Conservation (phyloP, 768 basidiomycete species). For the Pleurotus pulmonarius region DNA sequence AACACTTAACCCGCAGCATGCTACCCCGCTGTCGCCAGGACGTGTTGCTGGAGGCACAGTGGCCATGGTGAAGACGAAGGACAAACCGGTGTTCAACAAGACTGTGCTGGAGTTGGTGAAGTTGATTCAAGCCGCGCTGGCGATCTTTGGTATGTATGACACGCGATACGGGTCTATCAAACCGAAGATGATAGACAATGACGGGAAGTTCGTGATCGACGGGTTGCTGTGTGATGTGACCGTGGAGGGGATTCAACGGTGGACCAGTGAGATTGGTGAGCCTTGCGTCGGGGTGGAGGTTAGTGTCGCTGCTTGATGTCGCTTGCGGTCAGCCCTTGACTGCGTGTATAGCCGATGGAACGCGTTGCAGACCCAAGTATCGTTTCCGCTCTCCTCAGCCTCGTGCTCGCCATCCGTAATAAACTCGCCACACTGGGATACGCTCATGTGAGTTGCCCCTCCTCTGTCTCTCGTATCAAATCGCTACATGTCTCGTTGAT, state of each 20-base stretch:
- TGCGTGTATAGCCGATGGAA: conserved; percentile 54
- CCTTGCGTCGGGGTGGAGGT: conserved; percentile 61
- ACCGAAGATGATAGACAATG: not conserved
- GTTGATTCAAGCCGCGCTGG: conserved; percentile 66
- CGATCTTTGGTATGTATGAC: conserved; percentile 63
- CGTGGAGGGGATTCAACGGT: conserved; percentile 63
- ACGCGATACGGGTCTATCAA: not conserved
- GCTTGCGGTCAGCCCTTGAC: conserved; percentile 2
- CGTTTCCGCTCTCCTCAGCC: conserved; percentile 66
- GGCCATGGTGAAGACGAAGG: conserved; percentile 25
- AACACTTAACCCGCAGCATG: conserved; percentile 5
- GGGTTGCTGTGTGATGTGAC: conserved; percentile 79
- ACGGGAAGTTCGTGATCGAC: conserved; percentile 30
- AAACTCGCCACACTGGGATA: conserved; percentile 60
- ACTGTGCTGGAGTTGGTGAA: conserved; percentile 77
- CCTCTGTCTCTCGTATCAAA: not conserved
- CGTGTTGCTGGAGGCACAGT: conserved; percentile 9
- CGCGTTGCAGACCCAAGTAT: conserved; percentile 70
- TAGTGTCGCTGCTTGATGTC: conserved; percentile 14
- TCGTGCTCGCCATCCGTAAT: conserved; percentile 65
- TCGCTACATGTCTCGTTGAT: conserved; percentile 4
- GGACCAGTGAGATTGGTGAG: conserved; percentile 66
- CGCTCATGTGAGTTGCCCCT: conserved; percentile 27
- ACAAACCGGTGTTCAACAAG: conserved; percentile 46
- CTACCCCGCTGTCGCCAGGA: conserved; percentile 12